Conservation (phyloP, 768 basidiomycete species). For the Lactifluus subvellereus region DNA sequence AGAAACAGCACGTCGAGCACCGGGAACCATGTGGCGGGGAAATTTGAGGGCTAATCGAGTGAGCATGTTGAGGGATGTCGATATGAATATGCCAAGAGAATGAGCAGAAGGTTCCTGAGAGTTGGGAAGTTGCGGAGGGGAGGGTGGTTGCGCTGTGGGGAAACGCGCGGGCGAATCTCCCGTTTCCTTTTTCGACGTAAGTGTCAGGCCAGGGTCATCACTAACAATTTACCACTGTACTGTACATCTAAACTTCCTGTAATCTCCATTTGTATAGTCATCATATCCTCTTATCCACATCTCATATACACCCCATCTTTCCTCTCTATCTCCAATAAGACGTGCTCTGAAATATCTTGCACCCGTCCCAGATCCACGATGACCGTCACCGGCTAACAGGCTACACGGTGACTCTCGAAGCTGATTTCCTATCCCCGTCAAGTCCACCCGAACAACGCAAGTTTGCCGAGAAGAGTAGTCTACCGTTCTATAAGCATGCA, state of each 20-base stretch:
- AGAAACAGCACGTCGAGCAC: constrained; percentile 29
- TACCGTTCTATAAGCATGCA: not conserved
- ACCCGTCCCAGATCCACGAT: constrained; percentile 3
- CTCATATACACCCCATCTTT: constrained; percentile 37
- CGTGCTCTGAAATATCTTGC: constrained; percentile 32
- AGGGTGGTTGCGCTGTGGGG: not conserved
- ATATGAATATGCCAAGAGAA: not conserved
- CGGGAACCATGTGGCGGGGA: constrained; percentile 20
- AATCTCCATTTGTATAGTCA: constrained; percentile 18
- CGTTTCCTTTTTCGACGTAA: not conserved
- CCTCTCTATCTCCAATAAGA: constrained; percentile 28
- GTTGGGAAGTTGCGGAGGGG: not conserved
- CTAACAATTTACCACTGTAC: not conserved
- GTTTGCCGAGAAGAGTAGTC: not conserved
- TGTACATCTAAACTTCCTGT: not conserved
- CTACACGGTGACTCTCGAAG: constrained; percentile 8
- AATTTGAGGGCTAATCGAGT: constrained; percentile 24
- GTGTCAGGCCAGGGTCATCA: not conserved
- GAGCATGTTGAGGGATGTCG: constrained; percentile 24
- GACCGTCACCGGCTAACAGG: not conserved
- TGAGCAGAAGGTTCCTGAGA: not conserved
- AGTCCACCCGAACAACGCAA: not conserved
- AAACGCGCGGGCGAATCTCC: not conserved
- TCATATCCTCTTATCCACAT: constrained; percentile 35
- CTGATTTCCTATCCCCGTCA: not conserved